These are phyloP conservation scores for Talaromyces sp. DNA, from an alignment of 2,329 filamentous ascomycete genomes.

Conservation along the genomic window DNA sequence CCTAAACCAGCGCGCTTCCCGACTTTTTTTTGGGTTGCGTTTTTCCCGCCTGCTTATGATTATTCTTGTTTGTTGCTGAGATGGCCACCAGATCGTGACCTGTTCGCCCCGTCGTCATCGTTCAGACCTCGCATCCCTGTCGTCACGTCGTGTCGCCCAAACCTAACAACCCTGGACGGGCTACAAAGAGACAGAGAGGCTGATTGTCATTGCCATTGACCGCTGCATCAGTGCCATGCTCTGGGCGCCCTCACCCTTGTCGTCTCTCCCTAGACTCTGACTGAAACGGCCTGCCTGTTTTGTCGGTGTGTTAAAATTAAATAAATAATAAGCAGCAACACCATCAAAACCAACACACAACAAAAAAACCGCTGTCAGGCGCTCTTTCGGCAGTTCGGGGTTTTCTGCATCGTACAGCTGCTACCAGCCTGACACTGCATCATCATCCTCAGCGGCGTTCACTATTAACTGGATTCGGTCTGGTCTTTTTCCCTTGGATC, in stretches of 20 bases:
- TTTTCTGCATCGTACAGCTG: neutral
- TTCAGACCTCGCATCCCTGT: neutral
- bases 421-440: neutral
- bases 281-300: neutral
- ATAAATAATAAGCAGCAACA: neutral
- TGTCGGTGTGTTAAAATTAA: neutral
- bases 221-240: neutral
- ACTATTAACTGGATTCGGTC: neutral
- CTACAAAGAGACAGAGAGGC: neutral
- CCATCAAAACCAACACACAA: neutral
- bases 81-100: neutral
- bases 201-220: neutral
- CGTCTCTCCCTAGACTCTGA: neutral
- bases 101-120: neutral
- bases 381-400: neutral
- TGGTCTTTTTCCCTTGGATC: neutral
- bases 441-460: neutral
- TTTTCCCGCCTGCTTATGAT: neutral
- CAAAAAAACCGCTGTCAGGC: neutral
- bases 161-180: neutral
- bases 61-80: neutral
- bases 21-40: neutral
- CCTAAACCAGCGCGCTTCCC: constrained; percentile 11
- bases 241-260: neutral
- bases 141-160: neutral